Percentiles rank a stretch among this genome's conserved stretches.
These are phyloP conservation scores for Iberis amara DNA, from an alignment of 441 rosid genomes.

Conservation along the genomic window DNA sequence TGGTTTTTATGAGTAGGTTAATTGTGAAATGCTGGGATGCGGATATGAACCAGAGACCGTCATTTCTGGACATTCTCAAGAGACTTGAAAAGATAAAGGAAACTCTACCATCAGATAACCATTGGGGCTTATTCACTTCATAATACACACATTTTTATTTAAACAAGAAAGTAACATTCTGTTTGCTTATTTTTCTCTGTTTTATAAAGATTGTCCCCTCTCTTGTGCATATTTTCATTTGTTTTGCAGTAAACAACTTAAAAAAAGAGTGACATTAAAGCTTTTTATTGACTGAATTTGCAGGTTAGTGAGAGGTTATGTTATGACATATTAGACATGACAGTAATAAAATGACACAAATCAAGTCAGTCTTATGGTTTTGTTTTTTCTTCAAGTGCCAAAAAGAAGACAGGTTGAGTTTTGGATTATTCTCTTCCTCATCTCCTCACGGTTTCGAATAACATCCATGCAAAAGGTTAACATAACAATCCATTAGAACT, in stretches of 20 bases:
- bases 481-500: no score
- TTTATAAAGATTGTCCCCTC: slow-evolving; percentile 26
- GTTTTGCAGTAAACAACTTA: slow-evolving; percentile 4
- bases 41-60: slow-evolving; percentile 81
- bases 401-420: no score
- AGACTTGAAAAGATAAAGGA: slow-evolving; percentile 86
- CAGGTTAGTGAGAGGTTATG: slow-evolving; percentile 9
- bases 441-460: no score
- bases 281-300: background rate
- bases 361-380: no score
- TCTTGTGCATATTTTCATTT: slow-evolving; percentile 7
- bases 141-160: slow-evolving; percentile 23
- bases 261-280: slow-evolving; percentile 3
- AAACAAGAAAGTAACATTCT: slow-evolving; percentile 8
- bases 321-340: no score
- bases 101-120: slow-evolving; percentile 59
- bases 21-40: slow-evolving; percentile 81
- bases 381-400: no score
- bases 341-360: no score
- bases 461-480: no score
- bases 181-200: slow-evolving; percentile 23
- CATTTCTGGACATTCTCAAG: slow-evolving; percentile 93
- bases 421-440: no score
- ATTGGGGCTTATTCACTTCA: slow-evolving; percentile 74
- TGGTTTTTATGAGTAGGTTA: slow-evolving; percentile 43